Percentiles rank a stretch among this genome's conserved stretches.
phyloP scores from a whole-genome alignment of 495 filamentous ascomycete genomes.

The Trichoderma reesei region DNA sequence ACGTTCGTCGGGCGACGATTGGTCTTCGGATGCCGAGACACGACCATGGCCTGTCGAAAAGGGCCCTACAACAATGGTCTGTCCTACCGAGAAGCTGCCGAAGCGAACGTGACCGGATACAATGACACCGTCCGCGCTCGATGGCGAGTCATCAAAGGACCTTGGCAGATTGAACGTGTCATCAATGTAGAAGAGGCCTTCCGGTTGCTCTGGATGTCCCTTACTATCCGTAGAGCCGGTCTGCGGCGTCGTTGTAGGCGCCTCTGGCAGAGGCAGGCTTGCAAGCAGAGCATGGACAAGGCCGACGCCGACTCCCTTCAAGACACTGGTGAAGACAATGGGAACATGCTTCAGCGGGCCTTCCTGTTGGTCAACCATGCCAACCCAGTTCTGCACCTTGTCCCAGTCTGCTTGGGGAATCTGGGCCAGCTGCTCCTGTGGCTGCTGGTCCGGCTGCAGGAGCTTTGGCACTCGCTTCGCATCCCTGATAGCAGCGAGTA shows the following conservation, averaged over 20 bases:
- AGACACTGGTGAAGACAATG: conserved; percentile 79
- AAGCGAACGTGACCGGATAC: conserved; percentile 75
- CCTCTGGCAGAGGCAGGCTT: conserved; percentile 64
- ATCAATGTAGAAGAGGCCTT: conserved; percentile 74
- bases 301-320: conserved; percentile 73
- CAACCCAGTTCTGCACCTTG: conserved; percentile 42
- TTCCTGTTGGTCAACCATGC: conserved; percentile 32
- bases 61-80: conserved; percentile 71
- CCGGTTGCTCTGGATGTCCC: conserved; percentile 40
- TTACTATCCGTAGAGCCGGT: conserved; percentile 31
- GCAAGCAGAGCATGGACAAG: conserved; percentile 73
- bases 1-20: conserved; percentile 24
- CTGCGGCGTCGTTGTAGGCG: conserved; percentile 37
- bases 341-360: conserved; percentile 55
- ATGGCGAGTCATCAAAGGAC: conserved; percentile 29
- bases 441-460: conserved; percentile 39
- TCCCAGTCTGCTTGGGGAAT: conserved; percentile 36
- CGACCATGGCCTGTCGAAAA: conserved; percentile 42
- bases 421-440: conserved; percentile 22
- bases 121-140: conserved; percentile 44
- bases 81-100: conserved; percentile 67
- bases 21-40: conserved; percentile 28
- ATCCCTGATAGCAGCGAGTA: conserved; percentile 70
- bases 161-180: conserved; percentile 56
- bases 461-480: conserved; percentile 63